Base-by-base conservation (phyloP, 2,329 filamentous ascomycete genomes). In the Colletotrichum liaoningense region DNA sequence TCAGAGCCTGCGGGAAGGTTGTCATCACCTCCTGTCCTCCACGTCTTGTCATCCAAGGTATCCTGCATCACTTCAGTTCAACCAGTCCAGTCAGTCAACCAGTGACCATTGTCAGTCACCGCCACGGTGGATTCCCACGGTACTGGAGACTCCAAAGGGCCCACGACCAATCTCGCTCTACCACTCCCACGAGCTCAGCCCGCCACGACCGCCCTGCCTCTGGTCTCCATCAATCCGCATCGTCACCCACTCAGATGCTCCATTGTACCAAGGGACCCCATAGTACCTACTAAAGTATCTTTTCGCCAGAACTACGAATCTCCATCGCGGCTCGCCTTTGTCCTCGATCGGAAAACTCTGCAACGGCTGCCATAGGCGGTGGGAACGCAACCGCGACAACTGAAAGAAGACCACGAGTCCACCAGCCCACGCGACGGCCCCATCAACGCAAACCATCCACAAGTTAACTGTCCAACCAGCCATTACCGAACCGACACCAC, bases 341-440 rank as follows among this genome's bases (percentile, higher is more conserved):
- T 30, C 54, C 59, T 65, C 38, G 38, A 69, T 69, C 66, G 66
- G 70, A 69, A 73, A 73, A 73, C 70, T 73, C 70, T 69, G 70
- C 70, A 65, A 69, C 70, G 56, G 58, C 69, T 35, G 63, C 65
- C 42, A 42, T 57, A 35, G 57, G 49, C 57, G 28, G 64, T 60
- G 65, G 65, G 56, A 54, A 56, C 24, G 28, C 26, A 38, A 49
- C 24, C 26, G 11, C 42, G n/a, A 26, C 38, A 46, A 38, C 58
- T 62, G 19, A 22, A 26, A 42, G 22, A 60, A 14, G 4, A 62
- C 9, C 24, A n/a, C 26, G 19, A 33, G 16, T 60, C n/a, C n/a
- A 12, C 30, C 22, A 59, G 57, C 30, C 24, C 54, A 56, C 24
- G 24, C 22, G 22, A 28, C 38, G 58, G 19, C 58, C 26, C 58